Evolutionary conservation across 352 stramenopile species (phyloP).

Genomic region (Phytophthora megakarya): DNA sequence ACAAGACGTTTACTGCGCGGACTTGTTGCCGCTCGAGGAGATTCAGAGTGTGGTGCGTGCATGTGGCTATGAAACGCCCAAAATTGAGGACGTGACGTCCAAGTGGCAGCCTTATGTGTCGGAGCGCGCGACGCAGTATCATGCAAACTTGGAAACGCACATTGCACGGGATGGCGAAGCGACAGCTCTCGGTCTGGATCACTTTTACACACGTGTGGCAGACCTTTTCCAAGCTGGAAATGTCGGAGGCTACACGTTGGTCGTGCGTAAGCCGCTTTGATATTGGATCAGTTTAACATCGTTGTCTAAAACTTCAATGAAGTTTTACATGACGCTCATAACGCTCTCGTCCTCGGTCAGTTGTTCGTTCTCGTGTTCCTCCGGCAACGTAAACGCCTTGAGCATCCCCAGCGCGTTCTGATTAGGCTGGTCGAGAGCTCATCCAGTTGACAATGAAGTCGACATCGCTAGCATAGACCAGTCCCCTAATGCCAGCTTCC

Average conservation of each 20-base stretch:
- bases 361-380: slow-evolving; percentile 37
- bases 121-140: slow-evolving; percentile 48
- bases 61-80: slow-evolving; percentile 58
- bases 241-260: slow-evolving; percentile 68
- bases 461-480: slow-evolving; percentile 97
- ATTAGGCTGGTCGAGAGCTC: slow-evolving; percentile 94
- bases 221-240: slow-evolving; percentile 59
- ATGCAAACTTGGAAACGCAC: slow-evolving; percentile 50
- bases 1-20: slow-evolving; percentile 68
- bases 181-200: slow-evolving; percentile 56
- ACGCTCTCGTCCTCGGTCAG: slow-evolving; percentile 41
- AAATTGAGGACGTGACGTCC: slow-evolving; percentile 64
- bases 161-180: slow-evolving; percentile 58
- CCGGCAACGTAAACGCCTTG: slow-evolving; percentile 82
- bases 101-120: slow-evolving; percentile 73
- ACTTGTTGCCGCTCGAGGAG: slow-evolving; percentile 48
- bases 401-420: slow-evolving; percentile 95
- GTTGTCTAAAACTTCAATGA: too few relatives aligned
- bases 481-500: slow-evolving; percentile 86
- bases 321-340: slow-evolving; percentile 51
- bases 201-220: slow-evolving; percentile 77
- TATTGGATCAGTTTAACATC: slow-evolving; percentile 26
- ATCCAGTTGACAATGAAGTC: slow-evolving; percentile 99
- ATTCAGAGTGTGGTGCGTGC: slow-evolving; percentile 43
- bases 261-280: slow-evolving; percentile 42